These are phyloP conservation scores for Conoideocrella luteorostrata DNA, from an alignment of 2,329 filamentous ascomycete species.

Conservation along the genomic window DNA sequence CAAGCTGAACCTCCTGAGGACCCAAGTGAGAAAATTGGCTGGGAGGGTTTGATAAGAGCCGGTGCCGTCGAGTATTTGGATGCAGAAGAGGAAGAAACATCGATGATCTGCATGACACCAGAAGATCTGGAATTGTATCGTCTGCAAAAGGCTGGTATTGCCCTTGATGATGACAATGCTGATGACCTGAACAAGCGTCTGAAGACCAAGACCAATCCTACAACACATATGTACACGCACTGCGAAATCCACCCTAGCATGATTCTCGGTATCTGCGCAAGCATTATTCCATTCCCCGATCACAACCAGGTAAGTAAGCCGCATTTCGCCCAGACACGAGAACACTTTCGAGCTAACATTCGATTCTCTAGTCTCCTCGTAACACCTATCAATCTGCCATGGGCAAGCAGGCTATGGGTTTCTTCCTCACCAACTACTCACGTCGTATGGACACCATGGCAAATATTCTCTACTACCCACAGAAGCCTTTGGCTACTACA, in stretches of 20 bases:
- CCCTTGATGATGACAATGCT: conserved; percentile 53
- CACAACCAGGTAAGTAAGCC: conserved; percentile 70
- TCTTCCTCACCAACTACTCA: conserved; percentile 95
- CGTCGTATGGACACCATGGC: conserved; percentile 99
- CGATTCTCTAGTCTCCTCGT: conserved; percentile 73
- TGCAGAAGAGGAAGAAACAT: conserved; percentile 95
- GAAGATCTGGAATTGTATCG: conserved; percentile 82
- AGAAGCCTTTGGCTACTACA: conserved; percentile 93
- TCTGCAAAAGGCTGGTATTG: conserved; percentile 59
- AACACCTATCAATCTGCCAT: conserved; percentile 99
- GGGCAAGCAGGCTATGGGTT: conserved; percentile 99
- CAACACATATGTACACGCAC: conserved; percentile 90
- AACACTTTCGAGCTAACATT: too few relatives aligned
- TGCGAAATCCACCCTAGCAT: conserved; percentile 99
- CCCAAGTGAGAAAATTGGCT: conserved; percentile 64
- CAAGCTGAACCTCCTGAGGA: conserved; percentile 61
- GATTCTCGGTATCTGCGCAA: conserved; percentile 96
- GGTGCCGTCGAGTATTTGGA: conserved; percentile 95
- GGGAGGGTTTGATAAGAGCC: conserved; percentile 75
- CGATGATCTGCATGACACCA: conserved; percentile 99
- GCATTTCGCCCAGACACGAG: background rate
- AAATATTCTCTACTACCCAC: conserved; percentile 97
- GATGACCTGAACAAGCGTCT: conserved; percentile 76
- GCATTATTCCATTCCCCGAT: conserved; percentile 98
- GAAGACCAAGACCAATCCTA: conserved; percentile 80